Base-by-base conservation (phyloP, 83 land plant genomes). In the Isoetes engelmannii region DNA sequence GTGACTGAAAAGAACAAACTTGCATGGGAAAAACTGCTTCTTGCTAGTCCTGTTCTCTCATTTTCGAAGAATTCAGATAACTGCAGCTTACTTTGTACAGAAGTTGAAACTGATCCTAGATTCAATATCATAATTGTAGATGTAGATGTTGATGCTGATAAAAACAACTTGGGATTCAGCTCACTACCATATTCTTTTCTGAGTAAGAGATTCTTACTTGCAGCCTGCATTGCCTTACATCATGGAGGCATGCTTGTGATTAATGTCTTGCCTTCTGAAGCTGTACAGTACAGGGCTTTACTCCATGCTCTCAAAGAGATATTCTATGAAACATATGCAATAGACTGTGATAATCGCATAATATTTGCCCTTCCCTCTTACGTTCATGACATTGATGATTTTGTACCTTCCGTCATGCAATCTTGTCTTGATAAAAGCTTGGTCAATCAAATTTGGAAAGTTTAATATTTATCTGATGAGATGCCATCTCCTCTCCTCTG, bases 181-280 rank as follows among this genome's bases (percentile, higher is more conserved):
- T 82, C 86, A 6, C 92, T 89, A 4, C 92, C 92, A 4, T 4
- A 76, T 77, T 77, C 75, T 37, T 88, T 88, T 57, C 6, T 77
- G 9, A 37, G 65, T 21, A 54, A 47, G 41, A 5, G 43, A 42
- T 80, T 88, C 49, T 74, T 88, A 41, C 0, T 56, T 63, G 76
- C 72, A 48, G 76, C 76, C 17, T 72, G 62, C 20, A 49, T 48
- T 53, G 69, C 71, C 67, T 79, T 88, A 49, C 44, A 65, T 55
- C 49, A 73, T 19, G 12, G 28, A 48, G 92, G 89, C 13, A 71
- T 86, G 61, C 28, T 88, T 10, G 75, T 78, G 21, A 41, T 84
- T 5, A 88, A 88, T 71, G 85, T 86, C 5, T 69, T 88, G 48
- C 82, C 84, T 53, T 66, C 67, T 4, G 62, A 6, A 9, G 44